Conservation (phyloP, 2,329 filamentous ascomycete species). For the Neopestalotiopsis rosae region DNA sequence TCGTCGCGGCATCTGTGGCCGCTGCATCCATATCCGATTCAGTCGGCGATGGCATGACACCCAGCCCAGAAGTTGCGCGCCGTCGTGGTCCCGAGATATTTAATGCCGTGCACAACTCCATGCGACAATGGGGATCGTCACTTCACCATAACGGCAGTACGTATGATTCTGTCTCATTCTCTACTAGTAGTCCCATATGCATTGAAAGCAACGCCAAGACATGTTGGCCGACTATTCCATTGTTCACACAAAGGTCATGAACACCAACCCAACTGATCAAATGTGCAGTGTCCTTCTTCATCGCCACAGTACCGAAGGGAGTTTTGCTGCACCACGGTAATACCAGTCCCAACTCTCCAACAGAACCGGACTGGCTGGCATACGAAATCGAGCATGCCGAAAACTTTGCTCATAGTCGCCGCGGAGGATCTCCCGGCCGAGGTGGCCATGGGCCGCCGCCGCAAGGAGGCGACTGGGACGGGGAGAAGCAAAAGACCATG, state of each 20-base stretch:
- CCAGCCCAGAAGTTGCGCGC: constrained; percentile 15
- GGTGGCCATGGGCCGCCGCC: not conserved
- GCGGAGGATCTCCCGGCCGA: not conserved
- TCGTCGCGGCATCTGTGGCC: constrained; percentile 13
- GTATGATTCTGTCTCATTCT: not conserved
- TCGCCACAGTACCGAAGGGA: constrained; percentile 58
- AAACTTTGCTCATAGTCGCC: constrained; percentile 49
- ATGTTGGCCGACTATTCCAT: not conserved
- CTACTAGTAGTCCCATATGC: too few species aligned
- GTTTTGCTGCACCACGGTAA: constrained; percentile 65
- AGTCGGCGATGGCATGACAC: constrained; percentile 2
- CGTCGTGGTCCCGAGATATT: constrained; percentile 58
- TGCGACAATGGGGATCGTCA: constrained; percentile 67
- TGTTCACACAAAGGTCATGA: not conserved
- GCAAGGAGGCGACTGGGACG: not conserved
- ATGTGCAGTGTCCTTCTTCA: constrained; percentile 57
- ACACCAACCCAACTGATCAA: not conserved
- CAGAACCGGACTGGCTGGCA: constrained; percentile 63
- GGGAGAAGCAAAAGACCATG: not conserved
- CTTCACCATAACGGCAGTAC: constrained; percentile 63
- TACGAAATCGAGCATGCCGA: constrained; percentile 69
- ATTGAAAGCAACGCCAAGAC: too few species aligned
- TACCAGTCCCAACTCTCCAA: constrained; percentile 43
- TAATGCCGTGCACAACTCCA: constrained; percentile 65
- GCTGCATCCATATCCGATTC: not conserved